phyloP scores from a whole-genome alignment of 257 asterid genomes.

The Forsythia suspensa region DNA sequence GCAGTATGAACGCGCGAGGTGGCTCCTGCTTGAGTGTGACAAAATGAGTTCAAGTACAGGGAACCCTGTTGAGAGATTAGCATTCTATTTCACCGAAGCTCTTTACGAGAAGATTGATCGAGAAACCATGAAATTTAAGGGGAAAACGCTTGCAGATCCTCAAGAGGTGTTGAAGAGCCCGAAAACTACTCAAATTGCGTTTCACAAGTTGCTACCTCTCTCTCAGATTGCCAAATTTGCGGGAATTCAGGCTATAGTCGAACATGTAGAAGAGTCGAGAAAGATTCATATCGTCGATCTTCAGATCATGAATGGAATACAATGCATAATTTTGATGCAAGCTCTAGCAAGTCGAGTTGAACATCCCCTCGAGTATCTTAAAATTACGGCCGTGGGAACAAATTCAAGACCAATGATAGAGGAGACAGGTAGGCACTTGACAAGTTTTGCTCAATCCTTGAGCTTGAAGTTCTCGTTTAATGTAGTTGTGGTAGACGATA shows the following conservation, averaged over 20 bases:
- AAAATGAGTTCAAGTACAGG: conserved; percentile 30
- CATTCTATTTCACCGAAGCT: conserved; percentile 52
- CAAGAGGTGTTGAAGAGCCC: conserved; percentile 18
- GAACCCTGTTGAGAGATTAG: conserved; percentile 38
- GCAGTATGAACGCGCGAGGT: conserved; percentile 35
- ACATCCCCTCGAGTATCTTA: conserved; percentile 41
- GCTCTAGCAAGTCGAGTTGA: conserved; percentile 44
- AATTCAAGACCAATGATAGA: conserved; percentile 36
- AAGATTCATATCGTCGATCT: conserved; percentile 58
- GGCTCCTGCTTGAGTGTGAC: conserved; percentile 37
- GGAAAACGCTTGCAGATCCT: conserved; percentile 30
- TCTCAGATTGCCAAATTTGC: conserved; percentile 48
- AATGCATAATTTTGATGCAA: conserved; percentile 60
- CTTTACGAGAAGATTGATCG: conserved; percentile 49
- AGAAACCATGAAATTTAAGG: conserved; percentile 10
- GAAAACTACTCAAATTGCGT: conserved; percentile 19
- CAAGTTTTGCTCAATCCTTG: conserved; percentile 48
- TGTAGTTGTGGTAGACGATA: conserved; percentile 44
- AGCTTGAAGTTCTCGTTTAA: conserved; percentile 42
- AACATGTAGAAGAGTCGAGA: conserved; percentile 37
- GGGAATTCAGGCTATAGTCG: conserved; percentile 53
- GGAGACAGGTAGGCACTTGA: conserved; percentile 43
- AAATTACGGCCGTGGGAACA: conserved; percentile 55
- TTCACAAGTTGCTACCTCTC: conserved; percentile 45
- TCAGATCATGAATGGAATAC: conserved; percentile 52